Percentiles rank a stretch among this genome's conserved stretches.
These are phyloP conservation scores for Gossypioides kirkii DNA, from an alignment of 345 rosid species.

Conservation along the genomic window DNA sequence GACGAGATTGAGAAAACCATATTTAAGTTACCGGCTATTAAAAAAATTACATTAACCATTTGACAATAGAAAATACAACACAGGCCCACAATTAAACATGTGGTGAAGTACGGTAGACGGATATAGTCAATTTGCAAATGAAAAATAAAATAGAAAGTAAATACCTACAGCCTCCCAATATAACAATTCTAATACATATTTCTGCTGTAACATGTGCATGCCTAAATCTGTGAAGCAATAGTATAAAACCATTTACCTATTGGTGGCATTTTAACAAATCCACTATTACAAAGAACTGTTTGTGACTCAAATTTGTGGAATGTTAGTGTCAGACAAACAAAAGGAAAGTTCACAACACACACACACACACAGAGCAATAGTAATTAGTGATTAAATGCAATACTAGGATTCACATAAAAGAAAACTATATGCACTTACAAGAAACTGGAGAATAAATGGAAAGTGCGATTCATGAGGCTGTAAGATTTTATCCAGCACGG, in stretches of 20 bases:
- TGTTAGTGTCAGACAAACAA: not conserved
- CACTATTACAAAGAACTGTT: not conserved
- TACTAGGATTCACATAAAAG: not conserved
- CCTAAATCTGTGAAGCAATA: slow-evolving; percentile 1
- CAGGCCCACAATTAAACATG: not conserved
- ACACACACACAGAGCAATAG: not conserved
- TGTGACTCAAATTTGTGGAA: not conserved
- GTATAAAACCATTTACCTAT: not conserved
- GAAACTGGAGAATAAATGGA: slow-evolving; percentile 86
- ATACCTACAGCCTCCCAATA: not conserved
- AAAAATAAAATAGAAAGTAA: not conserved
- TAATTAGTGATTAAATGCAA: not conserved
- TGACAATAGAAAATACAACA: not conserved
- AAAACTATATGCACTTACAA: slow-evolving; percentile 38
- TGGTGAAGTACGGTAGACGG: not conserved
- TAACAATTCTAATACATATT: not conserved
- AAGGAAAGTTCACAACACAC: not conserved
- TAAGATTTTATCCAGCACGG: slow-evolving; percentile 60
- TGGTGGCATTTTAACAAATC: slow-evolving; percentile 1
- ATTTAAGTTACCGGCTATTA: not conserved
- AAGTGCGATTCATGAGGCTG: slow-evolving; percentile 96
- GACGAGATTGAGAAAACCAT: not conserved
- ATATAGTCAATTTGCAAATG: not conserved
- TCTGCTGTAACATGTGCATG: not conserved
- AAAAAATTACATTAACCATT: not conserved